Evolutionary conservation across 2,329 filamentous ascomycete genomes (phyloP).

Genomic region (Seiridium unicorne): DNA sequence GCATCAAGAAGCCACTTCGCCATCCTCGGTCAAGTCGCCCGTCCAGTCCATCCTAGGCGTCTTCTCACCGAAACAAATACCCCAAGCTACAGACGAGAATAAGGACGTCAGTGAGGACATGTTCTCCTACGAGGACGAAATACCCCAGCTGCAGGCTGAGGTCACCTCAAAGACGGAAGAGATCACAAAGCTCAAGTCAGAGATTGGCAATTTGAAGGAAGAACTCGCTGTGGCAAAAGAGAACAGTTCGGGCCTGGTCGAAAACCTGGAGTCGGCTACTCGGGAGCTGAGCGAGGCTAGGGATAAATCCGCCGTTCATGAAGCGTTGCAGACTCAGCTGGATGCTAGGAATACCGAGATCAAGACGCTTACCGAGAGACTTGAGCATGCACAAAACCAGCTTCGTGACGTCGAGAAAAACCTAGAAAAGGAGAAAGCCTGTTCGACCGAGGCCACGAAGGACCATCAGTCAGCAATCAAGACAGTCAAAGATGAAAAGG

Average conservation of each 20-base stretch:
- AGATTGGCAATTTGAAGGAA: slow-evolving; percentile 66
- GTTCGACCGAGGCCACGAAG: slow-evolving; percentile 15
- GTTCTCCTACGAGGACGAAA: slow-evolving; percentile 89
- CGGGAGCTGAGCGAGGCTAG: slow-evolving; percentile 55
- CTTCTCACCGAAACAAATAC: slow-evolving; percentile 47
- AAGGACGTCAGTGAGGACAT: slow-evolving; percentile 63
- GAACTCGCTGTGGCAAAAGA: slow-evolving; percentile 73
- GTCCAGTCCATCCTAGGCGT: slow-evolving; percentile 46
- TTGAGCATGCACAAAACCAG: slow-evolving; percentile 41
- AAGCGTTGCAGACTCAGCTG: slow-evolving; percentile 49
- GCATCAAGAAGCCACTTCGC: slow-evolving; percentile 13
- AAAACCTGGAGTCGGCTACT: slow-evolving; percentile 52
- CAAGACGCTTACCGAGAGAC: slow-evolving; percentile 45
- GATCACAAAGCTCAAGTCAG: slow-evolving; percentile 66
- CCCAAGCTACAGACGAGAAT: slow-evolving; percentile 31
- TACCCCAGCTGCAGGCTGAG: slow-evolving; percentile 77
- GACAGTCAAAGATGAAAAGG: slow-evolving; percentile 19
- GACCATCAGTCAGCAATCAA: slow-evolving; percentile 25
- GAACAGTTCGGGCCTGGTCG: slow-evolving; percentile 63
- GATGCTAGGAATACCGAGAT: slow-evolving; percentile 48
- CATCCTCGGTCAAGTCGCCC: slow-evolving; percentile 41
- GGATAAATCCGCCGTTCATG: slow-evolving; percentile 37
- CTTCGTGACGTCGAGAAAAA: slow-evolving; percentile 42
- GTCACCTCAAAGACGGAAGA: slow-evolving; percentile 68
- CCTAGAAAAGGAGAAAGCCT: slow-evolving; percentile 27